Conservation (phyloP, 768 basidiomycete species). For the Serendipita vermifera region DNA sequence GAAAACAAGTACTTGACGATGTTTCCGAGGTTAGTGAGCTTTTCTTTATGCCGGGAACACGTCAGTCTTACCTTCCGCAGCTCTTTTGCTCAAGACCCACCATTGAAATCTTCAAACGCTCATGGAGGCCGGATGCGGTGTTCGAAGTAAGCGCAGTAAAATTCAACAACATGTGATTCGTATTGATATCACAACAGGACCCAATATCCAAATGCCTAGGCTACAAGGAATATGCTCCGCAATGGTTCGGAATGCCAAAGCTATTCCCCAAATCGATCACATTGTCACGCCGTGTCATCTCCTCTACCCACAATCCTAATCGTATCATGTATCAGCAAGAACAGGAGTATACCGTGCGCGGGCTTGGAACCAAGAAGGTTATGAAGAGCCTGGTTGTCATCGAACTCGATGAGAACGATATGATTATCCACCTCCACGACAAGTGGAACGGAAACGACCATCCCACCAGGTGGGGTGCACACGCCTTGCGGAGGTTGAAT, state of each 20-base stretch:
- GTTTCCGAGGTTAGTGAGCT: slow-evolving; percentile 14
- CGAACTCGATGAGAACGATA: slow-evolving; percentile 52
- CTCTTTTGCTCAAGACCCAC: slow-evolving; percentile 17
- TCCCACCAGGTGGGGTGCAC: slow-evolving; percentile 35
- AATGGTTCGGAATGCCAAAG: slow-evolving; percentile 47
- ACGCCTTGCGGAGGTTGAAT: slow-evolving; percentile 36
- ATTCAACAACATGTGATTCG: not conserved
- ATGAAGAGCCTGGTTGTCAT: slow-evolving; percentile 49
- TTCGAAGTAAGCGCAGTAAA: slow-evolving; percentile 15
- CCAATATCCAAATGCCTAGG: slow-evolving; percentile 34
- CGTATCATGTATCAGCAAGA: slow-evolving; percentile 46
- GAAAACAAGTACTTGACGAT: slow-evolving; percentile 17
- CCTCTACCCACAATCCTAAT: slow-evolving; percentile 45
- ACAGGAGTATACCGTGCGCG: slow-evolving; percentile 47
- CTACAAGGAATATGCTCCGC: slow-evolving; percentile 6
- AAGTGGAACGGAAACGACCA: slow-evolving; percentile 46
- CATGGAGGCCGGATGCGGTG: slow-evolving; percentile 16
- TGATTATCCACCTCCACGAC: slow-evolving; percentile 45
- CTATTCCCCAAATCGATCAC: slow-evolving; percentile 39
- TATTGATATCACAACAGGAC: slow-evolving; percentile 25
- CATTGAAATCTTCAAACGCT: slow-evolving; percentile 16
- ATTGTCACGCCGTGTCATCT: slow-evolving; percentile 41
- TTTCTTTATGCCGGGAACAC: not conserved
- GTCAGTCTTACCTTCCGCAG: slow-evolving; percentile 6
- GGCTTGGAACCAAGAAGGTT: slow-evolving; percentile 41